phyloP scores from a whole-genome alignment of 352 stramenopile species.

The Pythium sukuiense region DNA sequence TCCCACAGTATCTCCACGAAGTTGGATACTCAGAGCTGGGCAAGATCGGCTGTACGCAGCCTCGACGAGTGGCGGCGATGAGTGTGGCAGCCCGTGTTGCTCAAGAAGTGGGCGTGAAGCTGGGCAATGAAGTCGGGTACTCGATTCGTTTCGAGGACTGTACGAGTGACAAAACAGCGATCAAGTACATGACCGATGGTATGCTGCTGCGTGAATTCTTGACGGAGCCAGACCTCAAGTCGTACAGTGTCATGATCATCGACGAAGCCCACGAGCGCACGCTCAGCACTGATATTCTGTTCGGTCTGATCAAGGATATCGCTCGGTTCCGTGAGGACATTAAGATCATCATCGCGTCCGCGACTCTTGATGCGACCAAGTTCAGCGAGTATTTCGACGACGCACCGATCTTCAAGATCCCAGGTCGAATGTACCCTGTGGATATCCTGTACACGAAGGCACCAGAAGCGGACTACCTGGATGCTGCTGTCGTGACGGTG shows the following conservation, averaged over 20 bases:
- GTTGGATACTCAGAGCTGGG: constrained; percentile 97
- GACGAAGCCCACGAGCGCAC: constrained; percentile 99
- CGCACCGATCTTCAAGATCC: constrained; percentile 98
- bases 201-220: constrained; percentile 99
- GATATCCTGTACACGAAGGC: constrained; percentile 99
- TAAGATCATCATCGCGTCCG: constrained; percentile 97
- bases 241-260: constrained; percentile 98
- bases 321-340: constrained; percentile 95
- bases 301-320: constrained; percentile 99
- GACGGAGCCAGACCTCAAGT: constrained; percentile 95
- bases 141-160: constrained; percentile 99
- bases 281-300: constrained; percentile 98
- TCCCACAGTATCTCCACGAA: constrained; percentile 97
- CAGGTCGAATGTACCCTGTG: constrained; percentile 94
- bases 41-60: constrained; percentile 95
- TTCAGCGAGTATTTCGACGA: constrained; percentile 99
- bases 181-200: constrained; percentile 99
- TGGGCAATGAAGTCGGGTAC: constrained; percentile 98
- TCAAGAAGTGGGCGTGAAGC: constrained; percentile 97
- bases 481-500: constrained; percentile 97
- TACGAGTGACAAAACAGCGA: constrained; percentile 95
- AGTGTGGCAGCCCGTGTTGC: constrained; percentile 98
- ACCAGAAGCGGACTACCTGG: constrained; percentile 98
- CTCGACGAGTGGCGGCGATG: constrained; percentile 98
- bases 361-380: constrained; percentile 98